Percentiles rank a stretch among this genome's conserved stretches.
Evolutionary conservation across 2,329 filamentous ascomycete species (phyloP).

Genomic region (Bimuria novae-zelandiae): DNA sequence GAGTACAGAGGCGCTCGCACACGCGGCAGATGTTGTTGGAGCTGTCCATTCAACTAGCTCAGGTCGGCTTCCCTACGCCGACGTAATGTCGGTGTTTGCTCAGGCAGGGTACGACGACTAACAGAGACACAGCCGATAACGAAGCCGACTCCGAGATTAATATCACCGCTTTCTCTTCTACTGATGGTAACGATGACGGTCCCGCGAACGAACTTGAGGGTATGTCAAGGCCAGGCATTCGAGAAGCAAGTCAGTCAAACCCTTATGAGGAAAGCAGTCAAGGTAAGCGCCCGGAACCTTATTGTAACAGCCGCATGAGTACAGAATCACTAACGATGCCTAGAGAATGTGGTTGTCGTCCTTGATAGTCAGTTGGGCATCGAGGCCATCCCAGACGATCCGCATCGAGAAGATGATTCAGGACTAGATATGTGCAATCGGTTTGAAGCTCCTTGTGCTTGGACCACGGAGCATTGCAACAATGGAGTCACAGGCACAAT

Average conservation of each 20-base stretch:
- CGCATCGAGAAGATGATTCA: no score
- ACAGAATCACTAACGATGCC: slow-evolving; percentile 19
- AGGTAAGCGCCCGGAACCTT: slow-evolving; percentile 15
- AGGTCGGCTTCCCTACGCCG: slow-evolving; percentile 14
- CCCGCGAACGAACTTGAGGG: neutral
- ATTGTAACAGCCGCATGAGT: slow-evolving; percentile 9
- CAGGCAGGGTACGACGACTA: slow-evolving; percentile 4
- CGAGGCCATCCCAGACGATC: neutral
- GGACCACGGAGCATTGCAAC: no score
- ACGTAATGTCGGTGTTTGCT: neutral
- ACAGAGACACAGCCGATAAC: slow-evolving; percentile 10
- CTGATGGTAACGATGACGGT: neutral
- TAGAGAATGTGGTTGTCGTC: slow-evolving; percentile 19
- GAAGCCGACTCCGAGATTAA: slow-evolving; percentile 14
- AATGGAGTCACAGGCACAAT: no score
- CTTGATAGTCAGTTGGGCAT: slow-evolving; percentile 11
- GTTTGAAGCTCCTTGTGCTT: no score
- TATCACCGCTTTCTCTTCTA: neutral
- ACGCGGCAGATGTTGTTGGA: slow-evolving; percentile 8
- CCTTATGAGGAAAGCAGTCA: slow-evolving; percentile 13
- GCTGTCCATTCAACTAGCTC: slow-evolving; percentile 13
- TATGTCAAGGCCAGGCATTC: neutral
- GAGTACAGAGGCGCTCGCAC: slow-evolving; percentile 8
- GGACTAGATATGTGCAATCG: no score
- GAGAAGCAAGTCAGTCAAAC: slow-evolving; percentile 4